Base-by-base conservation (phyloP, 176 grass and related monocot genomes). In the Ensete ventricosum region DNA sequence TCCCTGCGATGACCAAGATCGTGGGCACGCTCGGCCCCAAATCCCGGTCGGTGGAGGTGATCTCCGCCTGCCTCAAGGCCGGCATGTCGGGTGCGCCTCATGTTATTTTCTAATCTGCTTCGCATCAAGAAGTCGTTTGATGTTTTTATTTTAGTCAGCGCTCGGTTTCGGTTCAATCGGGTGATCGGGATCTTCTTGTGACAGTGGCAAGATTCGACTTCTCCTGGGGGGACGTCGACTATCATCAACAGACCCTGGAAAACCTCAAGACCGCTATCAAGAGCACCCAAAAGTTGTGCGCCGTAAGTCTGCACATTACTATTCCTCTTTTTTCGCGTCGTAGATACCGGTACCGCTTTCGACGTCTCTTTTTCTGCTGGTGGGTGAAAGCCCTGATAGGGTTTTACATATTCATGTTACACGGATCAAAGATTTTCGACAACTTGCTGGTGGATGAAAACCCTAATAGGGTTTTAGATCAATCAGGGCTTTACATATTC, bases 1-100 rank as follows among this genome's bases (percentile, higher is more conserved):
- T 92, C 85, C 96, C 96, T 59, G 96, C 96, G 14, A 99, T 95
- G 96, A 99, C 96, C 14, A 99, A 99, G 84, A 99, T 99, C 77
- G 91, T 99, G 25, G 96, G 96, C 9, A 99, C 96, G 75, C 86
- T 99, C 6, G 96, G 96, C 1, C 88, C 96, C 50, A 95, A 91
- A 67, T 99, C 96, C 16, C 91, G 96, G 72, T 85, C 91, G 76
- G 88, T 95, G 11, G 96, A 99, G 67, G 87, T 87, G 76, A 99
- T 99, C 81, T 92, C 91, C 13, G 25, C 88, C 48, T 99, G 96
- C 78, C 96, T 99, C 81, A 99, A 95, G 91, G 86, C 91, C 65
- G 96, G 96, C 78, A 99, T 99, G 96, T 99, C 94, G 17, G 94
- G 94, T 98, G 79, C 22, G 53, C 66, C 12, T 78, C 2, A 27